Base-by-base conservation (phyloP, 2,329 filamentous ascomycete species). In the Pseudogymnoascus verrucosus region DNA sequence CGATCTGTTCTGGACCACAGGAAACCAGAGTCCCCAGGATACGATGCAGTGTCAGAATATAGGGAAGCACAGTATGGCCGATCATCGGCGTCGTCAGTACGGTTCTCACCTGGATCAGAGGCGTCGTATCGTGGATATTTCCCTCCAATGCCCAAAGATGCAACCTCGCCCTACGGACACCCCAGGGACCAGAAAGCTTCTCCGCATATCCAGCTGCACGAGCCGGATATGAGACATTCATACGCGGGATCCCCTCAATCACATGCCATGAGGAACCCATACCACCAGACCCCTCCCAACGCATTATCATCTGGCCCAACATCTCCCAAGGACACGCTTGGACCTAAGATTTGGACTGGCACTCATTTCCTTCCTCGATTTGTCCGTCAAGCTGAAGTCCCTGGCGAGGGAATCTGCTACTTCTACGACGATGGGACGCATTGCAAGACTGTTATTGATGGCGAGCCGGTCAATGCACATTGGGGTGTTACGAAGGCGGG, bases 401-500 rank as follows among this genome's bases (percentile, higher is more conserved):
- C 88, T 0, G 90, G 90, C 7, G 89, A 95, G 74, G 91, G 90
- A 2, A 75, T 89, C 70, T 95, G 90, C 77, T 95, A 91, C 72
- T 88, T 95, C 66, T 95, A 95, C 73, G 90, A 93, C 67, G 91
- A 96, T 72, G 90, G 89, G 31, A 89, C 86, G 62, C 88, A 90
- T 73, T 93, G 89, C 78, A 91, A 89, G 70, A 90, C 89, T 39
- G 80, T 89, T 28, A 93, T 96, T 67, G 90, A 96, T 69, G 92
- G 92, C 16, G 90, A 96, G 73, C 82, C 82, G 0, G 91, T 96
- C 61, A 96, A 96, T 73, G 90, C 92, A 1, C 90, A 91, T 68
- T 96, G 93, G 93, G 92, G 93, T 14, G 87, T 96, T 8, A 96
- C 93, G 37, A 96, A 96, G 77, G 92, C 93, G 1, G 93, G 93